Evolutionary conservation across 1,284 basidiomycete species (phyloP).

Genomic region (Tetrapyrgos nigripes): DNA sequence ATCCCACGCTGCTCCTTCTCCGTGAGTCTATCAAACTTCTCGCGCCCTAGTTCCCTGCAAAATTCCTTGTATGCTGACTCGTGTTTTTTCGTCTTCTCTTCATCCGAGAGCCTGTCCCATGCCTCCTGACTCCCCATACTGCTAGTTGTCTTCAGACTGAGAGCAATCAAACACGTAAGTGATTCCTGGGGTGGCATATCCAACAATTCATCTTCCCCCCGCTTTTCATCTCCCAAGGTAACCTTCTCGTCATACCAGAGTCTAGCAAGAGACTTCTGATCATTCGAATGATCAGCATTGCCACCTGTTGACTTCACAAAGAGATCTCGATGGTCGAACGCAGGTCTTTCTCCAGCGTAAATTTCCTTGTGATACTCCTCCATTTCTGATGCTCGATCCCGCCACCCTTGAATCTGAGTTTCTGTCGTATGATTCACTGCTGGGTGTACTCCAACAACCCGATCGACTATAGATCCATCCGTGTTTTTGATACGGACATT

Average conservation of each 20-base stretch:
- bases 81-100: constrained; percentile 5
- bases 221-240: background rate
- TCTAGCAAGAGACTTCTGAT: background rate
- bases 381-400: background rate
- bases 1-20: constrained; percentile 14
- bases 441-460: background rate
- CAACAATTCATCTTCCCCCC: background rate
- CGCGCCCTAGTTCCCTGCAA: constrained; percentile 18
- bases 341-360: background rate
- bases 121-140: background rate
- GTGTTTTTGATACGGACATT: background rate
- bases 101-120: constrained; percentile 18
- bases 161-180: background rate
- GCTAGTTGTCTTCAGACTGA: background rate
- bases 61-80: constrained; percentile 4
- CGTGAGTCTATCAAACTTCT: constrained; percentile 17
- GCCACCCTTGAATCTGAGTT: constrained; percentile 3
- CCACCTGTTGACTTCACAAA: background rate
- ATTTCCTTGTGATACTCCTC: background rate
- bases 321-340: background rate
- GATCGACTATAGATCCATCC: background rate
- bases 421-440: constrained; percentile 4
- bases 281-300: background rate
- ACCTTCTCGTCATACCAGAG: background rate
- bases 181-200: background rate